These are phyloP conservation scores for Sporisorium exsertum DNA, from an alignment of 1,284 basidiomycete species.

Conservation along the genomic window DNA sequence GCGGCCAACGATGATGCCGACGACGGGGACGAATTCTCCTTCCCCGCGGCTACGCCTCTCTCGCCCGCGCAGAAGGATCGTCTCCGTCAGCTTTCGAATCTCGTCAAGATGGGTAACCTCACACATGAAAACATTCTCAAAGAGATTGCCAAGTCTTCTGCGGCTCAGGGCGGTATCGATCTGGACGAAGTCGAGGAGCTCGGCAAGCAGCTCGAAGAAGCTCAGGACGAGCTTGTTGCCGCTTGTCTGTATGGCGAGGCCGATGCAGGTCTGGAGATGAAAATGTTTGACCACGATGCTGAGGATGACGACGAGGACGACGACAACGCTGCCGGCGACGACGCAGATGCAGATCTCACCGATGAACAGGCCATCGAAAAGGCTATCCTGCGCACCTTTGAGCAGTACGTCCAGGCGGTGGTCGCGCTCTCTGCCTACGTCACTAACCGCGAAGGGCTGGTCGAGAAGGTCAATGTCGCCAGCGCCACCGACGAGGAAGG, in stretches of 20 bases:
- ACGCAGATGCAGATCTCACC: conserved; percentile 36
- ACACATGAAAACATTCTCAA: conserved; percentile 49
- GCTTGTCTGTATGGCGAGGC: conserved; percentile 52
- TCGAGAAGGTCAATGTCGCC: conserved; percentile 39
- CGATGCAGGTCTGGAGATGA: conserved; percentile 43
- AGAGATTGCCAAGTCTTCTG: conserved; percentile 29
- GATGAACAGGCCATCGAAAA: conserved; percentile 48
- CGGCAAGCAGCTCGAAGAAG: conserved; percentile 48
- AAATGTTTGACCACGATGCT: conserved; percentile 42
- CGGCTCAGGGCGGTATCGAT: conserved; percentile 20
- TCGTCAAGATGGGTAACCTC: conserved; percentile 55
- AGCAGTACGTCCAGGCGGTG: conserved; percentile 44
- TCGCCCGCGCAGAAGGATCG: conserved; percentile 41
- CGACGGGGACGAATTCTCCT: conserved; percentile 38
- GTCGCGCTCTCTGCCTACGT: conserved; percentile 45
- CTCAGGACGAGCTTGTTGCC: conserved; percentile 58
- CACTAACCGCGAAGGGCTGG: conserved; percentile 38
- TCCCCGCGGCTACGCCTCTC: conserved; percentile 36
- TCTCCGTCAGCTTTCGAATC: conserved; percentile 39
- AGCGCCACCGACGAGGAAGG: conserved; percentile 40
- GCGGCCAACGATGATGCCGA: conserved; percentile 24
- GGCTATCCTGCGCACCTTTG: conserved; percentile 49
- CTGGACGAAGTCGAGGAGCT: conserved; percentile 49
- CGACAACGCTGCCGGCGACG: conserved; percentile 12
- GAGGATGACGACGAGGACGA: conserved; percentile 12